Evolutionary conservation across 805 yeast species (phyloP), one percentile per base, ranked within the genome.

Genomic region (Metschnikowia drakensbergensis): DNA sequence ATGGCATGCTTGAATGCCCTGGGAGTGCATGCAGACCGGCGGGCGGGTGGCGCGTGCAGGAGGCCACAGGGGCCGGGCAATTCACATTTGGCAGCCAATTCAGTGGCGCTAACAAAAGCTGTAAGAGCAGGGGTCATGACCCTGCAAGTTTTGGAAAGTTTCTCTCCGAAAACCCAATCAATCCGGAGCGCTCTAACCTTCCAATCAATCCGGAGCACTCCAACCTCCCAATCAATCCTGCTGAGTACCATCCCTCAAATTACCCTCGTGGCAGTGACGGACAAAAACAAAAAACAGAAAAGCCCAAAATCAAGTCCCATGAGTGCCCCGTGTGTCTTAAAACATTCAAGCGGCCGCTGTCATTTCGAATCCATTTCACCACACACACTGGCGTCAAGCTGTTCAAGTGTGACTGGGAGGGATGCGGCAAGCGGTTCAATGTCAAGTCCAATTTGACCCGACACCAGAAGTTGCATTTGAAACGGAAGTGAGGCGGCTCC

Each of bases 381-480:
- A 84, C 87, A 5, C 96, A 89, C 63, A 69, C 75, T 0, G 75
- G 75, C 1, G 72, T 66, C 40, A 70, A 68, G 48, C 51, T 62
- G 33, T 66, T 59, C 54, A 58, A 58, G 46, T 71, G 75, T 47
- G 63, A 61, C 23, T 84, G 86, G 81, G 69, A 69, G 0, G 79
- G 76, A 17, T 89, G 97, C 65, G 81, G 80, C 0, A 81, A 84
- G 58, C 59, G 77, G 3, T 89, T 89, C 62, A 80, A 84, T 13
- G 90, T 91, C 22, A 80, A 88, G 60, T 81, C 88, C 36, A 91
- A 89, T 60, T 81, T 89, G 82, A 81, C 85, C 4, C 74, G 97
- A 52, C 97, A 89, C 64, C 77, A 80, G 54, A 80, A 81, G 60
- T 74, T 87, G 37, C 96, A 89, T 46, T 35, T 48, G 11, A 48